Conservation (phyloP, 805 yeast species). For the Ogataea wickerhamii region DNA sequence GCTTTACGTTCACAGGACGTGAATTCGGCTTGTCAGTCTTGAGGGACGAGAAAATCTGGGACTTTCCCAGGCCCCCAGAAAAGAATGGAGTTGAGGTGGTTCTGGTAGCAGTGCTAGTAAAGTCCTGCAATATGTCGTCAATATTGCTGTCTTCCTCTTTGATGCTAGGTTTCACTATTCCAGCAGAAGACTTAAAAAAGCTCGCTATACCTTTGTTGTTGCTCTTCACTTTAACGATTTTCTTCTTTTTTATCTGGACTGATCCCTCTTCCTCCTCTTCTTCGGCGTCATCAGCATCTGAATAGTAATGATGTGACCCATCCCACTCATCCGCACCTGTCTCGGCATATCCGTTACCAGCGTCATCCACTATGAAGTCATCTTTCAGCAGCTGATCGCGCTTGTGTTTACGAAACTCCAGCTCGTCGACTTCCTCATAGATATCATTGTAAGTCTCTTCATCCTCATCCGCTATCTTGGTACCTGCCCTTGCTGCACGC, state of each 20-base stretch:
- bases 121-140: slow-evolving; percentile 67
- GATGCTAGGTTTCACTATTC: slow-evolving; percentile 29
- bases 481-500: slow-evolving; percentile 61
- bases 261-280: slow-evolving; percentile 26
- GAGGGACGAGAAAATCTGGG: slow-evolving; percentile 29
- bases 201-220: slow-evolving; percentile 36
- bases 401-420: slow-evolving; percentile 68
- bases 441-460: slow-evolving; percentile 47
- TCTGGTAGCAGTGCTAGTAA: slow-evolving; percentile 31
- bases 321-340: slow-evolving; percentile 93
- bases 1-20: slow-evolving; percentile 30
- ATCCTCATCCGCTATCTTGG: slow-evolving; percentile 40
- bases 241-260: slow-evolving; percentile 27
- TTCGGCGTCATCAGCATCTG: slow-evolving; percentile 50
- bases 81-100: slow-evolving; percentile 20
- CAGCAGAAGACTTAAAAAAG: slow-evolving; percentile 43
- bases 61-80: slow-evolving; percentile 16
- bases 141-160: slow-evolving; percentile 47
- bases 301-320: slow-evolving; percentile 46
- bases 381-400: slow-evolving; percentile 80
- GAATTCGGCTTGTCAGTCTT: slow-evolving; percentile 17
- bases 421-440: slow-evolving; percentile 87
- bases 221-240: slow-evolving; percentile 34
- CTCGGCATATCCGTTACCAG: slow-evolving; percentile 91
- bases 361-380: slow-evolving; percentile 92